Percentiles rank a stretch among this genome's conserved stretches.
phyloP scores from a whole-genome alignment of 805 yeast genomes.

The Metschnikowia lochheadii region DNA sequence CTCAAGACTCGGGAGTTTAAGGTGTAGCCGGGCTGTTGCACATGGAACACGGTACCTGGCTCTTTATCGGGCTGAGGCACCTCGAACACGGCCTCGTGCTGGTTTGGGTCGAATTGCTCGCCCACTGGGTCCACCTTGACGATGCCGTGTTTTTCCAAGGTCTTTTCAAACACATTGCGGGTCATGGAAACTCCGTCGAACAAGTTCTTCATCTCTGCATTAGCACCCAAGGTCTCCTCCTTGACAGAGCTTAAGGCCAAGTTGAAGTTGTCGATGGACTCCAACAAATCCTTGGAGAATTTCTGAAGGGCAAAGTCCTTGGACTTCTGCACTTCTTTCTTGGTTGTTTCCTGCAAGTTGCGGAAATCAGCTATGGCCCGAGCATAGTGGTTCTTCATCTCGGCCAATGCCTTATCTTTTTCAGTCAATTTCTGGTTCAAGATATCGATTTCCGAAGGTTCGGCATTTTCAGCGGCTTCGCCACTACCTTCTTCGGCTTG shows the following conservation, averaged over 20 bases:
- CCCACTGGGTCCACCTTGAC: constrained; percentile 78
- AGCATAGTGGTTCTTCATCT: constrained; percentile 75
- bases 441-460: constrained; percentile 21
- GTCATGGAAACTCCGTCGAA: constrained; percentile 92
- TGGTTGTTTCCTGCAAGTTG: constrained; percentile 85
- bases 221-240: constrained; percentile 51
- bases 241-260: constrained; percentile 76
- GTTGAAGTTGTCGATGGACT: constrained; percentile 84
- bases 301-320: constrained; percentile 88
- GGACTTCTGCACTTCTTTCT: constrained; percentile 81
- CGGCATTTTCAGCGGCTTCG: constrained; percentile 16
- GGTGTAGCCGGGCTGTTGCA: constrained; percentile 86
- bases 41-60: constrained; percentile 89
- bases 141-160: constrained; percentile 76
- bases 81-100: constrained; percentile 91
- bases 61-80: constrained; percentile 81
- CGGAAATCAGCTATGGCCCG: constrained; percentile 90
- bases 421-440: constrained; percentile 51
- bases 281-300: constrained; percentile 85
- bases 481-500: constrained; percentile 8
- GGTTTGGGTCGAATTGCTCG: constrained; percentile 83
- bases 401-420: constrained; percentile 72
- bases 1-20: constrained; percentile 84
- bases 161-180: constrained; percentile 77
- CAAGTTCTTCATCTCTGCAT: constrained; percentile 52